Conservation (phyloP, 192 early-diverging fungal species). For the Rhizoclosmatium globosum region DNA sequence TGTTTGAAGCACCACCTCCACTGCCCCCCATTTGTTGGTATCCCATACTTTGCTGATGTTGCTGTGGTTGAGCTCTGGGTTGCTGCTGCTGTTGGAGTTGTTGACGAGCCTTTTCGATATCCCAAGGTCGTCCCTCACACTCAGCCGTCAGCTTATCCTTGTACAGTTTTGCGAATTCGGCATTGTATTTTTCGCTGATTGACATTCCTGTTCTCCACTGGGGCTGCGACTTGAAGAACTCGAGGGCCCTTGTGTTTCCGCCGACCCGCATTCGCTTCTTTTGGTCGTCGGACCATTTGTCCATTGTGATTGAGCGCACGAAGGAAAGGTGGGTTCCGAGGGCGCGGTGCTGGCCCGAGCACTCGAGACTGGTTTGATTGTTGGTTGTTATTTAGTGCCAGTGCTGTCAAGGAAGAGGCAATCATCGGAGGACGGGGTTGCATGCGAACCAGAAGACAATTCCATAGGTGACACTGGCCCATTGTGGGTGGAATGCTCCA, state of each 20-base stretch:
- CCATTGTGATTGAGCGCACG: conserved; percentile 99
- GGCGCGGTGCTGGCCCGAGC: conserved; percentile 32
- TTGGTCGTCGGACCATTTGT: conserved; percentile 96
- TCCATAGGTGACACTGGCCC: conserved; percentile 90
- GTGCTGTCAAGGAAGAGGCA: conserved; percentile 82
- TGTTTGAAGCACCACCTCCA: conserved; percentile 49
- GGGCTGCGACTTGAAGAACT: conserved; percentile 72
- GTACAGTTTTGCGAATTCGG: conserved; percentile 84
- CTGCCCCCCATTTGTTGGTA: conserved; percentile 23
- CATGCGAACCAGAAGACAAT: conserved; percentile 81
- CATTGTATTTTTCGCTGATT: conserved; percentile 87
- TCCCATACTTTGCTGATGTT: background rate
- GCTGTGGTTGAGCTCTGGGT: conserved; percentile 40
- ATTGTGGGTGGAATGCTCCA: conserved; percentile 68
- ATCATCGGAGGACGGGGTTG: background rate
- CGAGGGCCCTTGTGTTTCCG: conserved; percentile 86
- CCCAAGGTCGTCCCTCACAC: conserved; percentile 69
- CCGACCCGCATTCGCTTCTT: conserved; percentile 92
- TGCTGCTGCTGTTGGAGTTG: conserved; percentile 36
- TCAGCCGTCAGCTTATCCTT: conserved; percentile 87
- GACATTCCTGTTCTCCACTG: conserved; percentile 79
- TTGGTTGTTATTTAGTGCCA: conserved; percentile 67
- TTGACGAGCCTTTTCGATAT: conserved; percentile 19
- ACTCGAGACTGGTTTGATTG: conserved; percentile 79
- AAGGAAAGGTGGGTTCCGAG: conserved; percentile 74